These are phyloP conservation scores for Tanacetum coccineum DNA, from an alignment of 129 eudicot genomes.

Conservation along the genomic window DNA sequence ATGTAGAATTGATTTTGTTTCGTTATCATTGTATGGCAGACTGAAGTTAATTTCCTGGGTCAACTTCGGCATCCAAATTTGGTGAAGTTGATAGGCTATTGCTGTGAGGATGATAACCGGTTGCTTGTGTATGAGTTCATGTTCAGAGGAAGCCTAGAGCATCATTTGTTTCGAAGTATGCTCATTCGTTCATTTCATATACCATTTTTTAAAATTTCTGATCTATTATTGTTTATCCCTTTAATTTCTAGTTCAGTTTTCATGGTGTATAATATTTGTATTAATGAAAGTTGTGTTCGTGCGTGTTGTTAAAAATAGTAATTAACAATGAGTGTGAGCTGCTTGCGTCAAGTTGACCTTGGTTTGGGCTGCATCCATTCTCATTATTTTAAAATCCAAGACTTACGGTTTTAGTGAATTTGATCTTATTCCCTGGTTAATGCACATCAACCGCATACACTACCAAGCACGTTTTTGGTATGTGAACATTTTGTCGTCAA, in stretches of 20 bases:
- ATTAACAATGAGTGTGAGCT: not conserved
- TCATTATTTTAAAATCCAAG: not conserved
- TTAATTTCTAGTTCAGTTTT: not conserved
- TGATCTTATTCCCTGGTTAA: no score
- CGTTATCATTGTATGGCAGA: conserved; percentile 31
- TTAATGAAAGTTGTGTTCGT: conserved; percentile 2
- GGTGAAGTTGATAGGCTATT: conserved; percentile 93
- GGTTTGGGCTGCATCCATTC: not conserved
- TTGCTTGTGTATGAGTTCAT: conserved; percentile 94
- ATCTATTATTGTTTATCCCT: not conserved
- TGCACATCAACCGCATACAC: no score
- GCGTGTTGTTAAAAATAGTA: not conserved
- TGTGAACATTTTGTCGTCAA: conserved; percentile 1
- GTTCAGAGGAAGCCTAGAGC: conserved; percentile 96
- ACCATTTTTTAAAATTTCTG: not conserved
- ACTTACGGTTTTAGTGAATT: not conserved
- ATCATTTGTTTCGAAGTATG: conserved; percentile 90
- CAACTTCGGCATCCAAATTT: conserved; percentile 92
- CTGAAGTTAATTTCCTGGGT: conserved; percentile 90
- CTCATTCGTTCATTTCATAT: conserved; percentile 23
- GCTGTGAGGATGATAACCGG: conserved; percentile 95
- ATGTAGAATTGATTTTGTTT: conserved; percentile 2
- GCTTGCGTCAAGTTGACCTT: not conserved
- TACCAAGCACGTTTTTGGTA: not conserved
- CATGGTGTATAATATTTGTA: not conserved